A percentile compares a stretch with the other conserved stretches of the same genome.
Conservation (phyloP, 495 filamentous ascomycete species). For the Neurospora pannonica region DNA sequence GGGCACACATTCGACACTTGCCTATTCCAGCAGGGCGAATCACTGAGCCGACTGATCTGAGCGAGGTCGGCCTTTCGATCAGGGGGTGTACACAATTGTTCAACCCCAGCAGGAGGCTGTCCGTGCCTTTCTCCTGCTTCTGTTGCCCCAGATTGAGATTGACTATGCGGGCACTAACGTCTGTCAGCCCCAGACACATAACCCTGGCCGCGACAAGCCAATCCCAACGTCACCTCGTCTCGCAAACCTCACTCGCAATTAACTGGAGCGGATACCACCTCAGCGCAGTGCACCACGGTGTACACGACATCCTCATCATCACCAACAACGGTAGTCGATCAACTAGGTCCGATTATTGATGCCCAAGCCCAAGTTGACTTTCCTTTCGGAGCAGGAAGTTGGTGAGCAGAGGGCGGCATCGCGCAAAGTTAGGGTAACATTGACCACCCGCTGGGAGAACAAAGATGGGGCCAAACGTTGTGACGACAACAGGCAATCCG, state of each 20-base stretch:
- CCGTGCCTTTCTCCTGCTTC: neutral
- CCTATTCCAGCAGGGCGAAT: neutral
- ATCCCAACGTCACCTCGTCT: neutral
- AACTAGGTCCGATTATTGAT: neutral
- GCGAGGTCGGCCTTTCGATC: neutral
- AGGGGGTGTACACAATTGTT: neutral
- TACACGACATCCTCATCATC: neutral
- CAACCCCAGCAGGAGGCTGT: neutral
- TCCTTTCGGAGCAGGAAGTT: neutral
- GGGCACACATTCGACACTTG: neutral
- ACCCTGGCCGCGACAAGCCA: neutral
- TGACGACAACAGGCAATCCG: neutral
- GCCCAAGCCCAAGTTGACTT: neutral
- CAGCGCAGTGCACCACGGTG: neutral
- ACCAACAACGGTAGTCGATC: neutral
- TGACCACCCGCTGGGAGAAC: neutral
- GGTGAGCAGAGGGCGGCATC: neutral
- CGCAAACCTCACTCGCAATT: neutral
- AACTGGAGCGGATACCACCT: neutral
- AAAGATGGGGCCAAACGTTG: neutral
- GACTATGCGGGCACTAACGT: neutral
- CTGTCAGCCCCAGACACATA: neutral
- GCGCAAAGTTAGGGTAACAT: neutral
- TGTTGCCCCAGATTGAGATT: neutral
- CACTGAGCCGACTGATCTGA: neutral